phyloP scores from a whole-genome alignment of 495 filamentous ascomycete genomes.

The Choiromyces venosus region DNA sequence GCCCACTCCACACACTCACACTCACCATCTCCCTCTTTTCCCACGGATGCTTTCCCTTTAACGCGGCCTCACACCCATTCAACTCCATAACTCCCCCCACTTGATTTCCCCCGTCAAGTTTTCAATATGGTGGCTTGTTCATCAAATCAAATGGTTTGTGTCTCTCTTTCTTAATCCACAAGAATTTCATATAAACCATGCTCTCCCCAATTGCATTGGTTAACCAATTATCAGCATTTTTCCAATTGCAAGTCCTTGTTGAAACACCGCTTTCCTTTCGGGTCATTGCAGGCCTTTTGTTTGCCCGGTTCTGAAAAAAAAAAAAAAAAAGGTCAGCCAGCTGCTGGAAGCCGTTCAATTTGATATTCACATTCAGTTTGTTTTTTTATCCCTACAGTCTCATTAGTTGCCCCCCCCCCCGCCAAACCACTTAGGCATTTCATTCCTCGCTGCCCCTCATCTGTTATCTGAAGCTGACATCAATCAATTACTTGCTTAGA shows the following conservation, averaged over 20 bases:
- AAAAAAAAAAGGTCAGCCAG: neutral
- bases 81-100: neutral
- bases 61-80: neutral
- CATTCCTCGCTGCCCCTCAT: neutral
- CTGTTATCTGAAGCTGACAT: slow-evolving; percentile 3
- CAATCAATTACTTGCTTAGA: neutral
- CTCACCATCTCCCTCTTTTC: neutral
- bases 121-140: neutral
- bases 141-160: neutral
- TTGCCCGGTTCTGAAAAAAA: neutral
- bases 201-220: neutral
- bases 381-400: slow-evolving; percentile 4
- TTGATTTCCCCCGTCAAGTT: neutral
- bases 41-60: neutral
- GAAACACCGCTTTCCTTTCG: neutral
- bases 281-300: neutral
- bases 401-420: neutral
- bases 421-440: neutral
- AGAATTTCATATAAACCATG: neutral
- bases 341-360: slow-evolving; percentile 1
- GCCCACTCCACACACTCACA: neutral
- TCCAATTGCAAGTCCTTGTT: neutral
- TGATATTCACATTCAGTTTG: neutral
- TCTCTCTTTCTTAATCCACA: neutral
- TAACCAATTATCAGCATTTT: neutral